Base-by-base conservation (phyloP, 257 asterid genomes). In the Solanum rostratum region DNA sequence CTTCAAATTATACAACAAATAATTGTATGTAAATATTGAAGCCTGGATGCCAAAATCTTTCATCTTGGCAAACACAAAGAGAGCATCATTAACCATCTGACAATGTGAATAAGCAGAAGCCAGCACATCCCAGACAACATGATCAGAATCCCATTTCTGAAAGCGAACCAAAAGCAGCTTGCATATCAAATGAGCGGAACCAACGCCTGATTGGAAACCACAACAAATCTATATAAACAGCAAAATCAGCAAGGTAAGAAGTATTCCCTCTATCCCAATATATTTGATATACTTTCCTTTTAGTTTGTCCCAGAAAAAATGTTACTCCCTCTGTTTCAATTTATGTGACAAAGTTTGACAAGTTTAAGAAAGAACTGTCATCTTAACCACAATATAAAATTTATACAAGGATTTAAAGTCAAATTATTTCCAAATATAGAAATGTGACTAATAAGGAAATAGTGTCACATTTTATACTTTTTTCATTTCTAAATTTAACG, bases 41-140 rank as follows among this genome's bases (percentile, higher is more conserved):
- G 97, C 91, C 66, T 73, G 93, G 52, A 94, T 86, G 65, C 84
- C 69, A 39, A 90, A 83, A 83, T 91, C 93, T 81, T 91, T 92
- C 99, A 95, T 95, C 91, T 87, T 91, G 82, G 87, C 71, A 54
- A 95, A 83, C 73, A 93, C 93, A 84, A 86, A 57, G 78, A 94
- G 93, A 81, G 96, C 91, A 91, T 94, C 99, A 55, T 86, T 86
- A 24, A 91, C 90, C 99, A 95, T 93, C 80, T 83, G 87, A 39
- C 79, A 82, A 84, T 88, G 88, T 74, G 94, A 91, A 87, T 89
- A 95, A 79, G 90, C 90, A 90, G 92, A 91, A 84, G 92, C 91
- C 87, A 95, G 87, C 87, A 89, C 87, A 88, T 95, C 95, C 99
- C 96, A 94, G 70, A 94, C 94, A 84, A 86, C 43, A 83, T 85